phyloP scores from a whole-genome alignment of 2,329 filamentous ascomycete genomes.

The Colletotrichum spaethianum region DNA sequence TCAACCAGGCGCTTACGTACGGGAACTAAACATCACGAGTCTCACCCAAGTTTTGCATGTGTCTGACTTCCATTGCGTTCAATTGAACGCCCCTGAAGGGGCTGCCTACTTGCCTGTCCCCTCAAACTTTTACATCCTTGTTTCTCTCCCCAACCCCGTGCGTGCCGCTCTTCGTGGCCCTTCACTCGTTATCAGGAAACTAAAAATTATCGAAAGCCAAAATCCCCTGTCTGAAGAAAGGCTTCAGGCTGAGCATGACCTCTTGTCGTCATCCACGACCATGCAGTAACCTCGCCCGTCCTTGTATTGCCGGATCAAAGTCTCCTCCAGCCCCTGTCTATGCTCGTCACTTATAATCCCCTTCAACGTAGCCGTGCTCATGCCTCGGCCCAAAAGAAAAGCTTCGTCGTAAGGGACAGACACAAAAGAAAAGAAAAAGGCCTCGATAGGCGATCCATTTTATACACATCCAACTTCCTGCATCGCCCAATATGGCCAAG shows the following conservation, averaged over 20 bases:
- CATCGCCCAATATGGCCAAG: slow-evolving; percentile 26
- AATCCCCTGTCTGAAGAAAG: slow-evolving; percentile 27
- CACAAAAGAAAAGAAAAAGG: slow-evolving; percentile 39
- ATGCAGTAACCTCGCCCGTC: slow-evolving; percentile 40
- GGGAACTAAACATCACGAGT: background rate
- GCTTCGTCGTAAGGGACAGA: slow-evolving; percentile 34
- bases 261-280: slow-evolving; percentile 26
- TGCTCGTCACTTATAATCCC: slow-evolving; percentile 41
- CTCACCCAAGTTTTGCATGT: background rate
- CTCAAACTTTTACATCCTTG: slow-evolving; percentile 23
- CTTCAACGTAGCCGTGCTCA: slow-evolving; percentile 16
- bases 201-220: slow-evolving; percentile 41
- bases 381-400: slow-evolving; percentile 29
- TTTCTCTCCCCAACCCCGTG: background rate
- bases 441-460: slow-evolving; percentile 29
- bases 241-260: slow-evolving; percentile 28
- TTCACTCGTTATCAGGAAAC: slow-evolving; percentile 31
- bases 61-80: slow-evolving; percentile 34
- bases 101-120: slow-evolving; percentile 35
- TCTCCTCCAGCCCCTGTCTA: slow-evolving; percentile 41
- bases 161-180: slow-evolving; percentile 5
- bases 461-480: slow-evolving; percentile 40
- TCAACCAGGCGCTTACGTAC: background rate
- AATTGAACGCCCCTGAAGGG: slow-evolving; percentile 31
- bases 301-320: slow-evolving; percentile 41